A percentile compares a stretch with the other conserved stretches of the same genome.
Evolutionary conservation across 1,284 basidiomycete species (phyloP).

Genomic region (Marasmius oreades): DNA sequence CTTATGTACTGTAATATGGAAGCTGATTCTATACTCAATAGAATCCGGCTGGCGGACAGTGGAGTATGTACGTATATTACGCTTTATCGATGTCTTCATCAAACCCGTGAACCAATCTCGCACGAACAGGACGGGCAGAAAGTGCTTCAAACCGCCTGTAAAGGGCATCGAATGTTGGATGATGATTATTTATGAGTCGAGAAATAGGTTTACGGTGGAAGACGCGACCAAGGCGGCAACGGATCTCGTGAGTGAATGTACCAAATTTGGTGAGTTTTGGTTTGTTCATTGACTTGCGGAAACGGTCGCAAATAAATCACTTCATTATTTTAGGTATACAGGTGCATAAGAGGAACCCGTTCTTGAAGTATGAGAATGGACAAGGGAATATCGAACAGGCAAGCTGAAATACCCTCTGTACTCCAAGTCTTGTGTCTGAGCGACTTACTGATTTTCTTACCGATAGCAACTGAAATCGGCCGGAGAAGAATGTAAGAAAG

Average conservation of each 20-base stretch:
- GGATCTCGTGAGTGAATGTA: background rate
- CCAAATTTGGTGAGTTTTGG: background rate
- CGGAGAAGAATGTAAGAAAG: background rate
- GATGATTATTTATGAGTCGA: background rate
- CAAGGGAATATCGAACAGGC: background rate
- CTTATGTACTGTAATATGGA: background rate
- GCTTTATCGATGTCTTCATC: background rate
- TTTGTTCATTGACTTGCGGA: background rate
- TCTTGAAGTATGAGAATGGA: background rate
- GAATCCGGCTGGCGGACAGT: background rate
- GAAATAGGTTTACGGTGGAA: background rate
- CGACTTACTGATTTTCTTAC: too few relatives aligned
- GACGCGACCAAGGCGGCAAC: background rate
- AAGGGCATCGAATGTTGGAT: background rate
- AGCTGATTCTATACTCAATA: background rate
- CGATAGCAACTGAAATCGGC: background rate
- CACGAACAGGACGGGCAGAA: background rate
- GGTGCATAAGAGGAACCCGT: background rate
- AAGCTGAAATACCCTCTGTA: background rate
- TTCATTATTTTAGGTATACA: background rate
- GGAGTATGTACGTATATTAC: background rate
- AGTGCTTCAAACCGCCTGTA: background rate
- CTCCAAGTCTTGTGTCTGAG: too few relatives aligned
- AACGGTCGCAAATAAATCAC: background rate
- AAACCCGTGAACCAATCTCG: background rate